Conservation (phyloP, 2,329 filamentous ascomycete species). For the Aspergillus chevalieri region DNA sequence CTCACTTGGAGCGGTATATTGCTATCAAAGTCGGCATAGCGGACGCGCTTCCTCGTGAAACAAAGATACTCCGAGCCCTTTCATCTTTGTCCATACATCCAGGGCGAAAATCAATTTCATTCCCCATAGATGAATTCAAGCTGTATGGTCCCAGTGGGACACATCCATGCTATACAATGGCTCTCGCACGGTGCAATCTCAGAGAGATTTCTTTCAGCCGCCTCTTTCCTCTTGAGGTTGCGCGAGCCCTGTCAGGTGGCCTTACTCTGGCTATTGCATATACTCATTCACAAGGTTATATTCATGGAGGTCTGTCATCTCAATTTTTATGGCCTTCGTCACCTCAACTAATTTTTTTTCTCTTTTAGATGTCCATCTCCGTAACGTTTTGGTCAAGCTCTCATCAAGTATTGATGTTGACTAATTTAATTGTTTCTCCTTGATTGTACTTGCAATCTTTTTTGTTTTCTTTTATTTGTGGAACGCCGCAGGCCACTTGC, state of each 20-base stretch:
- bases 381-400: constrained; percentile 13
- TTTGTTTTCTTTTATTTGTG: too few species aligned
- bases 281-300: constrained; percentile 19
- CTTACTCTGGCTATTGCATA: constrained; percentile 14
- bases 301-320: constrained; percentile 15
- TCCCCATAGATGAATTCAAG: constrained; percentile 20
- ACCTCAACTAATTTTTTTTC: background rate
- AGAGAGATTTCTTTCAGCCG: constrained; percentile 17
- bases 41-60: constrained; percentile 13
- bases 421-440: too few species aligned
- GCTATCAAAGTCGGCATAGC: constrained; percentile 25
- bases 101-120: constrained; percentile 6
- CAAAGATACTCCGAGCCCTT: constrained; percentile 15
- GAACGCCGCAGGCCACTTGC: too few species aligned
- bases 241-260: constrained; percentile 17
- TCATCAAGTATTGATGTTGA: constrained; percentile 1
- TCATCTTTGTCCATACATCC: constrained; percentile 4
- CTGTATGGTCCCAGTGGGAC: constrained; percentile 22
- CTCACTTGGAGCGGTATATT: constrained; percentile 17
- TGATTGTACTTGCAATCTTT: too few species aligned
- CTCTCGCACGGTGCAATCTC: constrained; percentile 20
- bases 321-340: constrained; percentile 2
- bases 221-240: constrained; percentile 18
- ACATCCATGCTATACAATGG: constrained; percentile 21
- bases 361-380: constrained; percentile 12